Evolutionary conservation across 495 filamentous ascomycete genomes (phyloP).

Genomic region (Neurospora tetraspora): DNA sequence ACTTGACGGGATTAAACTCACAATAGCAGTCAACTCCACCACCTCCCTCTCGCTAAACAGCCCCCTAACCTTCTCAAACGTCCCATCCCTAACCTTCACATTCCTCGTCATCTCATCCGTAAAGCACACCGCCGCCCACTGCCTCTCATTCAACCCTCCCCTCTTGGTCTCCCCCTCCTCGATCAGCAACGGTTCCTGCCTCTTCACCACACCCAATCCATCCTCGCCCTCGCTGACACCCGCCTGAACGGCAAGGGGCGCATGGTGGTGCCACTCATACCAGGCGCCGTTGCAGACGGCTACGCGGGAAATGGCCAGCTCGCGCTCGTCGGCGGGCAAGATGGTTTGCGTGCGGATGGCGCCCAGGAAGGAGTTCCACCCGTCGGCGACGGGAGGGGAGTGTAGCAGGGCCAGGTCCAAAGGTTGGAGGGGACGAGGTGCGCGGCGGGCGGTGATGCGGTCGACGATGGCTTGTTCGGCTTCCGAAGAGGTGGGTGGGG

Average conservation of each 20-base stretch:
- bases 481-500: constrained; percentile 39
- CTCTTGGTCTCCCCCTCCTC: constrained; percentile 1
- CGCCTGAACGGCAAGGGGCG: constrained; percentile 43
- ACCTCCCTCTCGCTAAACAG: constrained; percentile 57
- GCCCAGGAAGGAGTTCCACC: constrained; percentile 73
- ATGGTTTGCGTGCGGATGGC: constrained; percentile 59
- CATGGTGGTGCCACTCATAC: constrained; percentile 74
- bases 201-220: constrained; percentile 33
- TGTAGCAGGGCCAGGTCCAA: constrained; percentile 69
- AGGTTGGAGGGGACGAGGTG: constrained; percentile 51
- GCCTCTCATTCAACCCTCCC: constrained; percentile 38
- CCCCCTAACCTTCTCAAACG: constrained; percentile 50
- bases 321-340: constrained; percentile 49
- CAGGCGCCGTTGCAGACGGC: constrained; percentile 62
- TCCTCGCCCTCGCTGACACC: constrained; percentile 39
- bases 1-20: constrained; percentile 19
- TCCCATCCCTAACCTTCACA: constrained; percentile 49
- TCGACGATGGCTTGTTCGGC: constrained; percentile 46
- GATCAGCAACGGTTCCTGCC: constrained; percentile 1
- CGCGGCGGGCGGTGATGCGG: constrained; percentile 53
- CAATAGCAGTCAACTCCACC: constrained; percentile 69
- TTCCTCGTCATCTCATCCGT: constrained; percentile 67
- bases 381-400: constrained; percentile 59
- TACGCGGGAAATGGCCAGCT: constrained; percentile 65
- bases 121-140: constrained; percentile 58